Base-by-base conservation (phyloP, 345 rosid genomes). In the Eucalyptus pauciflora region DNA sequence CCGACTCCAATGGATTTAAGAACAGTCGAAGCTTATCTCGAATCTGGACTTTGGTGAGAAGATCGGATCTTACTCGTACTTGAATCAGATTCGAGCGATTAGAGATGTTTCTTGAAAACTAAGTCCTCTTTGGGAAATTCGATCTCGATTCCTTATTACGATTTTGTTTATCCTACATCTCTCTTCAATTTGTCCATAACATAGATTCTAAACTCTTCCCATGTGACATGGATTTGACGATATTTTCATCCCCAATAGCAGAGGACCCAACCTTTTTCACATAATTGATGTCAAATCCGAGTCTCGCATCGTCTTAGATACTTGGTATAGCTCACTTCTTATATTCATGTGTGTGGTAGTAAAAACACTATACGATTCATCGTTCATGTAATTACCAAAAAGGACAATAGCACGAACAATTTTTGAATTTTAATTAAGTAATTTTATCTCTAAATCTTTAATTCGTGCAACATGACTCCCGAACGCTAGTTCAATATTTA, bases 401-500 rank as follows among this genome's bases (percentile, higher is more conserved):
- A 20, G 25, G 83, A 71, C 4, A 71, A 37, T 10, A 37, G 5
- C 13, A 37, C 1, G 5, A 11, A 71, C 20, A 20, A 31, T 9
- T 5, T 20, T 2, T 33, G 4, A 69, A 33, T 37, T 33, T 71
- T 10, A 7, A 17, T 10, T 56, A 56, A 24, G 29, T 7, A 10
- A 20, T 76, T 3, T 18, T 10, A 10, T 37, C 0, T 20, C 3
- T 10, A 5, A 37, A 18, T 2, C 37, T 18, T 60, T 13, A 6
- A 60, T 27, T 27, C 13, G 4, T 10, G 7, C 0, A 60, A 60
- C 0, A 6, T 12, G 4, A 5, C 7, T 29, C 2, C 0, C 1
- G 0, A 27, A 27, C 4, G 0, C 5, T 27, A 1, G 0, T 27
- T 29, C 7, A 62, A 27, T 13, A 6, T 1, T 33, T 1, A 16